Conservation (phyloP, 176 grass and related monocot genomes). For the Oryza meridionalis region DNA sequence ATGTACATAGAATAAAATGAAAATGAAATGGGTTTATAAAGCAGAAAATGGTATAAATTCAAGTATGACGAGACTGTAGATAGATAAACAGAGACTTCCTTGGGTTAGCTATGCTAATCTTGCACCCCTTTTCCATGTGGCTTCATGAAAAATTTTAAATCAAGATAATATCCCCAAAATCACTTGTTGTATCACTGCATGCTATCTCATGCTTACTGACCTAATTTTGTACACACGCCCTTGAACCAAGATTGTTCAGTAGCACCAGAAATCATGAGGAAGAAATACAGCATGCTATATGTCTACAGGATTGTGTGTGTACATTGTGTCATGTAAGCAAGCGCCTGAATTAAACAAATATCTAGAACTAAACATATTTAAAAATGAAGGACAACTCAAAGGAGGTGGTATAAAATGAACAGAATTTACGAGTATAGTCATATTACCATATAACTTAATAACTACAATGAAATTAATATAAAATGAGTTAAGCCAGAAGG, state of each 20-base stretch:
- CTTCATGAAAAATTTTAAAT: neutral
- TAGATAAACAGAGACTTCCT: neutral
- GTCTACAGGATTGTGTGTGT: neutral
- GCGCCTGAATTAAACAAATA: conserved; percentile 6
- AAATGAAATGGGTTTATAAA: neutral
- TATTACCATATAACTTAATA: neutral
- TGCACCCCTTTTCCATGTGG: neutral
- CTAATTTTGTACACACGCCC: neutral
- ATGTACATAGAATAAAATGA: neutral
- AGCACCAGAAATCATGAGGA: neutral
- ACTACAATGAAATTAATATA: neutral
- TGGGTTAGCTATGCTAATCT: neutral
- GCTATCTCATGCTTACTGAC: neutral
- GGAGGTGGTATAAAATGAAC: neutral
- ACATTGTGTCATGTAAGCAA: neutral
- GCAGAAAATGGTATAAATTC: neutral
- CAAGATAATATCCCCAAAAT: neutral
- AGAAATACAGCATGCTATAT: neutral
- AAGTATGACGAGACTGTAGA: conserved; percentile 7
- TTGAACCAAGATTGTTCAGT: conserved; percentile 7
- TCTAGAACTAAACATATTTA: neutral
- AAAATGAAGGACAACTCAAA: neutral
- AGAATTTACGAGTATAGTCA: neutral
- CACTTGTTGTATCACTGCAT: neutral
- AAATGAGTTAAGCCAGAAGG: conserved; percentile 13